Percentiles rank a stretch among this genome's conserved stretches.
phyloP scores from a whole-genome alignment of 2,329 filamentous ascomycete species.

The Aspergillus sp. region DNA sequence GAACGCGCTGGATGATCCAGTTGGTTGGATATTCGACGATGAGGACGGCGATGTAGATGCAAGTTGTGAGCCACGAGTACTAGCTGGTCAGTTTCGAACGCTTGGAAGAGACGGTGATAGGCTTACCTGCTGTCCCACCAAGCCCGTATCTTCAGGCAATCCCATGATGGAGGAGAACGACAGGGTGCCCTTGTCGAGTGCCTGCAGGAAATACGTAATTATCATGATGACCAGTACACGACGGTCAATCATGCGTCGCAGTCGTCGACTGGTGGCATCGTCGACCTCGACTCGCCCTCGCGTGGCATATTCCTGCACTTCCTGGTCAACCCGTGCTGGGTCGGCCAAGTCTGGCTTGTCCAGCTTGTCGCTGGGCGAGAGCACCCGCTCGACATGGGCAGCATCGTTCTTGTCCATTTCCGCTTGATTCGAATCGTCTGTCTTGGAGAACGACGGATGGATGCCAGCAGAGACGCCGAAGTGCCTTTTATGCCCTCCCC shows the following conservation, averaged over 20 bases:
- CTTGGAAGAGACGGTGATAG: neutral
- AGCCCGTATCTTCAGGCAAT: conserved; percentile 42
- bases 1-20: conserved; percentile 58
- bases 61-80: conserved; percentile 69
- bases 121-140: conserved; percentile 34
- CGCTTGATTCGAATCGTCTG: neutral
- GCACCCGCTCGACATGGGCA: conserved; percentile 46
- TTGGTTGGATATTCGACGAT: conserved; percentile 70
- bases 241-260: conserved; percentile 62
- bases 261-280: conserved; percentile 54
- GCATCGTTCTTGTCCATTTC: conserved; percentile 25
- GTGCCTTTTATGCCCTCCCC: too few relatives aligned
- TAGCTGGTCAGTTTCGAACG: conserved; percentile 25
- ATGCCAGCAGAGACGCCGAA: too few relatives aligned
- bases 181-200: conserved; percentile 37
- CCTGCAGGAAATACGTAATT: conserved; percentile 66
- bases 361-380: conserved; percentile 40
- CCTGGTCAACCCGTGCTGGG: conserved; percentile 60
- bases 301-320: conserved; percentile 65
- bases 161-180: conserved; percentile 41
- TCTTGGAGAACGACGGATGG: too few relatives aligned
- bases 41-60: conserved; percentile 68
- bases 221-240: conserved; percentile 68
- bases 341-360: conserved; percentile 50
- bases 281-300: conserved; percentile 54